A percentile compares a stretch with the other conserved stretches of the same genome.
Evolutionary conservation across 352 stramenopile species (phyloP).

Genomic region (Phytophthora megakarya): DNA sequence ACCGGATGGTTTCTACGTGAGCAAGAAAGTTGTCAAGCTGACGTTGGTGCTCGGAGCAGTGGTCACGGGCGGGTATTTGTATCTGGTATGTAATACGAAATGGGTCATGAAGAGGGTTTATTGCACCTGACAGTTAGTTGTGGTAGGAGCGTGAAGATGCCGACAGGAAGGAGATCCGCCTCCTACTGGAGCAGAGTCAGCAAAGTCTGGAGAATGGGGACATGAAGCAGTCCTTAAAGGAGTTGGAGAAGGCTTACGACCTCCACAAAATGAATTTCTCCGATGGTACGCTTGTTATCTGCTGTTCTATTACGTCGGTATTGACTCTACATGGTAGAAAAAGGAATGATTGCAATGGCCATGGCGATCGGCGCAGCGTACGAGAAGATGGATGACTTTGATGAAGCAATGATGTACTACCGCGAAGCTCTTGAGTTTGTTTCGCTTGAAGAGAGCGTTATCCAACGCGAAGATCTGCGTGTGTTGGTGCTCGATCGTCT

Average conservation of each 20-base stretch:
- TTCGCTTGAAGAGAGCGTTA: slow-evolving; percentile 2
- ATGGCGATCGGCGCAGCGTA: slow-evolving; percentile 64
- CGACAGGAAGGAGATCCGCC: slow-evolving; percentile 18
- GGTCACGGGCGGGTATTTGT: slow-evolving; percentile 19
- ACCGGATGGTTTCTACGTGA: slow-evolving; percentile 23
- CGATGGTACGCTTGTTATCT: slow-evolving; percentile 1
- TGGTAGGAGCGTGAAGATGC: slow-evolving; percentile 16
- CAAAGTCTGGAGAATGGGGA: slow-evolving; percentile 19
- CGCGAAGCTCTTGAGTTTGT: slow-evolving; percentile 51
- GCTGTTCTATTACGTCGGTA: neutral
- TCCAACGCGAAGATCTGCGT: slow-evolving; percentile 37
- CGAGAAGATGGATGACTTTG: slow-evolving; percentile 49
- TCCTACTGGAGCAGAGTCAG: slow-evolving; percentile 20
- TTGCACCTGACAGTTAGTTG: neutral
- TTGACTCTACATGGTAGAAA: slow-evolving; percentile 38
- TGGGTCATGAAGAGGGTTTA: too few species aligned
- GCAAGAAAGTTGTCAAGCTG: slow-evolving; percentile 24
- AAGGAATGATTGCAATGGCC: slow-evolving; percentile 60
- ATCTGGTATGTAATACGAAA: slow-evolving; percentile 18
- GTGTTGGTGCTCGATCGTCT: slow-evolving; percentile 64
- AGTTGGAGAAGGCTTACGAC: slow-evolving; percentile 18
- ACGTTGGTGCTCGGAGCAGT: slow-evolving; percentile 16
- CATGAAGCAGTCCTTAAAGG: slow-evolving; percentile 17
- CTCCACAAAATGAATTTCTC: slow-evolving; percentile 22
- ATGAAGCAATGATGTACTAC: slow-evolving; percentile 58